phyloP scores from a whole-genome alignment of 208 protist genomes.

The Vickermania spadyakhi region DNA sequence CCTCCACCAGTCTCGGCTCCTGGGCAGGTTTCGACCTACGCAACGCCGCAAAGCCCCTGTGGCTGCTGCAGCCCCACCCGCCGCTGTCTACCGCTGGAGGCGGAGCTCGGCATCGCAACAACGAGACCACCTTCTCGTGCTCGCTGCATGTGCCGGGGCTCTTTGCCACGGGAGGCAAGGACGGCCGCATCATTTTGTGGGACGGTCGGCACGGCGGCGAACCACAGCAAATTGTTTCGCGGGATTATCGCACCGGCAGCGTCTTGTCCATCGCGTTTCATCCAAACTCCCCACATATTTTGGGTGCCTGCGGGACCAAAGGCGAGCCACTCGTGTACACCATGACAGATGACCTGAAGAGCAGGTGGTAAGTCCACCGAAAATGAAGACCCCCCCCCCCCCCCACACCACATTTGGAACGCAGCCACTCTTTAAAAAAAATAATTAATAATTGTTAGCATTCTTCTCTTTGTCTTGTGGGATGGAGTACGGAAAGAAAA shows the following conservation, averaged over 20 bases:
- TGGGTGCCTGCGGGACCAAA: constrained; percentile 63
- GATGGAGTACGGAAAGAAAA: background rate
- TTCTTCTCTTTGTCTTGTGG: background rate
- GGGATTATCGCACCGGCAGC: constrained; percentile 70
- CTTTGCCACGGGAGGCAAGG: constrained; percentile 83
- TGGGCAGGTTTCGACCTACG: constrained; percentile 74
- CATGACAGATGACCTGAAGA: constrained; percentile 58
- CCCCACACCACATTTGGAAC: too few species aligned
- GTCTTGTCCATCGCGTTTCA: constrained; percentile 81
- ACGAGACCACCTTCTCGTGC: constrained; percentile 67
- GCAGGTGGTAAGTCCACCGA: background rate
- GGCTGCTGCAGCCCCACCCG: constrained; percentile 9
- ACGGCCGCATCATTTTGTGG: constrained; percentile 84
- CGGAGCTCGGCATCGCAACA: constrained; percentile 45
- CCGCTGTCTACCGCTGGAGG: constrained; percentile 29
- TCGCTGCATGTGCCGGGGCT: constrained; percentile 68
- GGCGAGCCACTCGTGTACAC: constrained; percentile 89
- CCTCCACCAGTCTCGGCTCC: constrained; percentile 52
- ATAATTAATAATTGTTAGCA: background rate
- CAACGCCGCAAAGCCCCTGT: constrained; percentile 13
- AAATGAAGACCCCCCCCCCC: too few species aligned
- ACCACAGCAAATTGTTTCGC: constrained; percentile 39
- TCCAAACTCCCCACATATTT: constrained; percentile 79
- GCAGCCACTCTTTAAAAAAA: constrained; percentile 8
- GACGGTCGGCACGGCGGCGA: constrained; percentile 31